A percentile compares a stretch with the other conserved stretches of the same genome.
Evolutionary conservation across 257 asterid species (phyloP).

Genomic region (Solanum medicagineum): DNA sequence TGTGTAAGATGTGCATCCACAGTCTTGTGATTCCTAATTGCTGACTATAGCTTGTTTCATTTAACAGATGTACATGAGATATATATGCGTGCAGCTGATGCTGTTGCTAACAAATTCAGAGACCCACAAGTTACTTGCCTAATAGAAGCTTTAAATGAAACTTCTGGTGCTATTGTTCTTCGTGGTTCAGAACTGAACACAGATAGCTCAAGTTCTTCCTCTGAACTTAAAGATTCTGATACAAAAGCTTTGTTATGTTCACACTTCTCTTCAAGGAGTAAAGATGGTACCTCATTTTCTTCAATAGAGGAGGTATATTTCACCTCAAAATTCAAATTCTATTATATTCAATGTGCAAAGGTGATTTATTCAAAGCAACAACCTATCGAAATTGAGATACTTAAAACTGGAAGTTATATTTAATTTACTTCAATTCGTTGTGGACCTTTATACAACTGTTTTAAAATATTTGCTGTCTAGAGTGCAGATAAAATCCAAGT

Average conservation of each 20-base stretch:
- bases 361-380: background rate
- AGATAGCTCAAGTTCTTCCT: conserved; percentile 34
- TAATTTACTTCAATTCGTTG: background rate
- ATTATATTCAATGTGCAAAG: background rate
- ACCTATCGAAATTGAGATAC: background rate
- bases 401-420: background rate
- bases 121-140: conserved; percentile 68
- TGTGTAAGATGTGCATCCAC: background rate
- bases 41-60: background rate
- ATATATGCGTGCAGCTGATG: conserved; percentile 48
- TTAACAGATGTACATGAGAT: conserved; percentile 47
- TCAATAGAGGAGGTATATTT: conserved; percentile 69
- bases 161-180: conserved; percentile 48
- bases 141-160: conserved; percentile 38
- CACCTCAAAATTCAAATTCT: background rate
- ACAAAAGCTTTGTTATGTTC: conserved; percentile 44
- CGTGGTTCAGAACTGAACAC: conserved; percentile 46
- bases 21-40: background rate
- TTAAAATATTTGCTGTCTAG: conserved; percentile 29
- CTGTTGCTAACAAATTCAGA: conserved; percentile 46
- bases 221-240: conserved; percentile 32
- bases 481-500: conserved; percentile 72
- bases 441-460: conserved; percentile 9
- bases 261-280: conserved; percentile 33
- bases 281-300: conserved; percentile 20